A percentile compares a stretch with the other conserved stretches of the same genome.
phyloP scores from a whole-genome alignment of 75 land plant genomes.

The Cunninghamia lanceolata region DNA sequence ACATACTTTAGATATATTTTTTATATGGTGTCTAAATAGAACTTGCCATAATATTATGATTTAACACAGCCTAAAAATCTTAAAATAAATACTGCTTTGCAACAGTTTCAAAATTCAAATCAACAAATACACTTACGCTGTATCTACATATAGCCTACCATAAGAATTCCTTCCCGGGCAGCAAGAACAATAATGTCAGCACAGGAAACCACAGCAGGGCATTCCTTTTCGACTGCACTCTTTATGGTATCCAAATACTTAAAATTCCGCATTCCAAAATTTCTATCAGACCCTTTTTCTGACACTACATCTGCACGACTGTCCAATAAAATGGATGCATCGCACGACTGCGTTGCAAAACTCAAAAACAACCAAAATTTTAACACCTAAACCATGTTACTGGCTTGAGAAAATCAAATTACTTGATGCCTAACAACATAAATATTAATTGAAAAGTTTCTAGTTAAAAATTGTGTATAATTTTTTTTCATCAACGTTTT shows the following conservation, averaged over 20 bases:
- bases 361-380: not conserved
- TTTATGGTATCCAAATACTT: slow-evolving; percentile 56
- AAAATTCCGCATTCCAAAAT: slow-evolving; percentile 72
- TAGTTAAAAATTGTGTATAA: too few species aligned
- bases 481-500: too few species aligned
- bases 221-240: slow-evolving; percentile 48
- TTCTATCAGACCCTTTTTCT: slow-evolving; percentile 47
- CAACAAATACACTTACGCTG: too few species aligned
- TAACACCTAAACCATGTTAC: too few species aligned
- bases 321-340: slow-evolving; percentile 70
- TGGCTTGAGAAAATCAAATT: not conserved
- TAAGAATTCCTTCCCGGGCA: slow-evolving; percentile 51
- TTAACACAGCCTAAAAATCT: not conserved
- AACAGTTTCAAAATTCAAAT: not conserved
- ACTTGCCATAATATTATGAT: too few species aligned
- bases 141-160: slow-evolving; percentile 20
- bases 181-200: slow-evolving; percentile 72
- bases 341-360: slow-evolving; percentile 54
- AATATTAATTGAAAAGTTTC: too few species aligned
- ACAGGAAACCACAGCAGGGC: slow-evolving; percentile 73
- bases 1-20: too few species aligned
- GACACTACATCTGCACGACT: slow-evolving; percentile 15
- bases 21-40: too few species aligned
- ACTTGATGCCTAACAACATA: not conserved
- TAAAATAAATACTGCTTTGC: not conserved